phyloP scores from a whole-genome alignment of 139 green algal genomes.

The Volvox africanus region DNA sequence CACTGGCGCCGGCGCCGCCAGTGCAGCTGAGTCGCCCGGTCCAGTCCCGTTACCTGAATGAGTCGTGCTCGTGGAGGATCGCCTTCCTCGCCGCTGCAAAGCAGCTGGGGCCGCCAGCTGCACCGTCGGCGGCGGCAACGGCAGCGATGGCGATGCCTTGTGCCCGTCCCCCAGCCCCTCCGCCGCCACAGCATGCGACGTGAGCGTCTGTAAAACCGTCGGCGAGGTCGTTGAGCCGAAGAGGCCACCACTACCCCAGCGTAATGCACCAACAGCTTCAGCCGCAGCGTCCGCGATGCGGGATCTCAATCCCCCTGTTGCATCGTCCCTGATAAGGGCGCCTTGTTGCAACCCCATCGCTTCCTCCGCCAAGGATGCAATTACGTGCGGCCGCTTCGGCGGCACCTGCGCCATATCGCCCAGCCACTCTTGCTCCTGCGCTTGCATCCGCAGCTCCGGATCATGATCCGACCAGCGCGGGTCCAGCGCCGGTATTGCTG shows the following conservation, averaged over 20 bases:
- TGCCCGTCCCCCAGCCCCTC: neutral
- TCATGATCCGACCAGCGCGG: neutral
- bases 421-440: neutral
- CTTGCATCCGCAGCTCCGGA: too few relatives aligned
- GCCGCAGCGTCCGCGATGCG: neutral
- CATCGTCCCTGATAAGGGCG: too few relatives aligned
- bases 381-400: neutral
- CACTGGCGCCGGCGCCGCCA: too few relatives aligned
- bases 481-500: neutral
- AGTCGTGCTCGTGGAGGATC: neutral
- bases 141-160: neutral
- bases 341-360: too few relatives aligned
- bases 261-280: neutral
- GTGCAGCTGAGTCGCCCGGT: neutral
- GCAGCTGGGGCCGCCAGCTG: neutral
- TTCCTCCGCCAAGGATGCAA: neutral
- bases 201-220: neutral
- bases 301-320: too few relatives aligned
- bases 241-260: neutral
- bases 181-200: neutral
- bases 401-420: too few relatives aligned
- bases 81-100: neutral
- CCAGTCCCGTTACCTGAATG: neutral
- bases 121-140: neutral
- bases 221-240: neutral